Base-by-base conservation (phyloP, 345 rosid genomes). In the Hypericum perforatum region DNA sequence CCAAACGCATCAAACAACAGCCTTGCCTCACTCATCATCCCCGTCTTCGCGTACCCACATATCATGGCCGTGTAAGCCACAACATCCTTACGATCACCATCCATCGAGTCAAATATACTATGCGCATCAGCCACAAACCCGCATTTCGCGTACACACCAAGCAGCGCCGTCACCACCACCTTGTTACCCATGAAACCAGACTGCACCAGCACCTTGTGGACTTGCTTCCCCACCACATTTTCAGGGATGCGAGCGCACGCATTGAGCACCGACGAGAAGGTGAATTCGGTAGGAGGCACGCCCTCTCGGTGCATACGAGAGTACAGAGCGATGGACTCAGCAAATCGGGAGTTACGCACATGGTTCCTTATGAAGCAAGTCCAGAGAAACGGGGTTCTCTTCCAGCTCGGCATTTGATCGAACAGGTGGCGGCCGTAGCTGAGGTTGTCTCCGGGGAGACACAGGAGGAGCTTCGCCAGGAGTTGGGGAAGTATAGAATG, bases 381-480 rank as follows among this genome's bases (percentile, higher is more conserved):
- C 50, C 50, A 46, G 50, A 46, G 50, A 14, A 46, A 46, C 50
- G 15, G 50, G 50, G 15, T 32, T 46, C 16, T 46, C 2, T 22
- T 22, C 29, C 50, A 46, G 10, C 22, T 12, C 29, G 50, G 50
- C 14, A 46, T 46, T 46, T 46, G 29, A 10, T 46, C 50, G 50
- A 46, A 46, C 50, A 46, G 50, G 7, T 46, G 32, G 50, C 14
- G 50, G 15, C 22, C 50, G 22, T 46, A 46, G 9, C 29, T 6
- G 50, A n/a, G 7, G 22, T 46, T 46, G 50, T 11, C 9, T 3
- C 32, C 50, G 29, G 50, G 50, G 5, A 46, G 22, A 22, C 4
- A 22, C 22, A 13, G 7, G 16, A 46, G 22, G 22, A 46, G 50
- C 8, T 16, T 14, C 4, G 50, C 22, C 22, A 46, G 16, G 50